These are phyloP conservation scores for Skeletonema costatum DNA, from an alignment of 108 stramenopile genomes.

Conservation along the genomic window DNA sequence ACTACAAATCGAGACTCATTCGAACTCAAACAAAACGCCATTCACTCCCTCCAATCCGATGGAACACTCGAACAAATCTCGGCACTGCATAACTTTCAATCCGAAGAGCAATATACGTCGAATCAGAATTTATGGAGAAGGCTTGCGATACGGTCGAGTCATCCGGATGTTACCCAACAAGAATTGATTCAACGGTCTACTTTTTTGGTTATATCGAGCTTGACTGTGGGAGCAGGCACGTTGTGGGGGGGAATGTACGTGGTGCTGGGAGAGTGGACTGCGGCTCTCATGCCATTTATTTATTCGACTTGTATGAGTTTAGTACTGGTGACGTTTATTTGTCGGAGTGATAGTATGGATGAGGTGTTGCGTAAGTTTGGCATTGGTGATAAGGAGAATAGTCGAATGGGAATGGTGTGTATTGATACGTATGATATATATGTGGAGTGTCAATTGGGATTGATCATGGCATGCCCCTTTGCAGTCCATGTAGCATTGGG, in stretches of 20 bases:
- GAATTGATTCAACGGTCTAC: slow-evolving; percentile 35
- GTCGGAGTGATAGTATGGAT: background rate
- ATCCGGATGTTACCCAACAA: slow-evolving; percentile 27
- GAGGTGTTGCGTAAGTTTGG: background rate
- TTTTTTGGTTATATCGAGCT: slow-evolving; percentile 33
- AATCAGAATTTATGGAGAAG: slow-evolving; percentile 16
- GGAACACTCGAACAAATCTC: slow-evolving; percentile 7
- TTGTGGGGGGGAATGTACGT: slow-evolving; percentile 38
- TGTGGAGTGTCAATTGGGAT: slow-evolving; percentile 21
- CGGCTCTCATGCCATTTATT: slow-evolving; percentile 27
- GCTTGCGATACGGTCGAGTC: slow-evolving; percentile 17
- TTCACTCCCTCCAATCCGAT: slow-evolving; percentile 15
- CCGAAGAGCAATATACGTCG: background rate
- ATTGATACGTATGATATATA: slow-evolving; percentile 12
- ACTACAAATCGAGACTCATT: slow-evolving; percentile 2
- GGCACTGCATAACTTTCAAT: background rate
- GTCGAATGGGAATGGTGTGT: background rate
- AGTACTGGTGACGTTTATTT: slow-evolving; percentile 15
- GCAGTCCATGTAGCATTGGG: slow-evolving; percentile 37
- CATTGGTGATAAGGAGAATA: background rate
- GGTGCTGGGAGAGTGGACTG: slow-evolving; percentile 13
- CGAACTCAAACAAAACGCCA: slow-evolving; percentile 28
- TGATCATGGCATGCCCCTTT: slow-evolving; percentile 36
- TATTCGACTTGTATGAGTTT: slow-evolving; percentile 18
- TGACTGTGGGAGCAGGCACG: slow-evolving; percentile 18